These are phyloP conservation scores for Sphaerobolus stellatus DNA, from an alignment of 1,284 basidiomycete genomes.

Conservation along the genomic window DNA sequence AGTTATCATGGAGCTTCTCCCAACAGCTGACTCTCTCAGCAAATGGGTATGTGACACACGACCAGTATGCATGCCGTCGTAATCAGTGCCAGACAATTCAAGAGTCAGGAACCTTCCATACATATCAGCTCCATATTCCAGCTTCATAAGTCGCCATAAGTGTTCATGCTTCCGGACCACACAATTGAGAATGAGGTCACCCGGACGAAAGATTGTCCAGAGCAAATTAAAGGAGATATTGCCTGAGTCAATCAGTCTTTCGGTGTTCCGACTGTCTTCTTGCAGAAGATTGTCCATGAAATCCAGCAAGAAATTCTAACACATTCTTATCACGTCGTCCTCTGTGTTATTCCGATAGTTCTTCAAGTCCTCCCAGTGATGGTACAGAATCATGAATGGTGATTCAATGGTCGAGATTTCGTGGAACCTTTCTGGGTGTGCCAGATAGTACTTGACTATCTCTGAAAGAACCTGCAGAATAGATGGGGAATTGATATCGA, in stretches of 20 bases:
- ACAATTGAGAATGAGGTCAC: neutral
- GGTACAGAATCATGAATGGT: neutral
- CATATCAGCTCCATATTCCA: neutral
- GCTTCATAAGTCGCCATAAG: neutral
- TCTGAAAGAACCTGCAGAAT: neutral
- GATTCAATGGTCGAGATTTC: neutral
- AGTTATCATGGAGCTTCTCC: neutral
- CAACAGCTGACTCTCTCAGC: neutral
- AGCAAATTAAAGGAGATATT: neutral
- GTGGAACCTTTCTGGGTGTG: neutral
- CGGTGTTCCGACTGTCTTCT: neutral
- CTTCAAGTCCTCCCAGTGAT: neutral
- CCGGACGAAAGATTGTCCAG: neutral
- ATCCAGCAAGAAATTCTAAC: neutral
- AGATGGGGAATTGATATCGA: neutral
- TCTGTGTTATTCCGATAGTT: neutral
- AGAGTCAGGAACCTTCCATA: neutral
- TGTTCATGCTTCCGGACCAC: neutral
- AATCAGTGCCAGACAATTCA: neutral
- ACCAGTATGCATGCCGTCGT: neutral
- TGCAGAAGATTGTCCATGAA: neutral
- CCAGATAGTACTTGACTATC: neutral
- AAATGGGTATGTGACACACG: neutral
- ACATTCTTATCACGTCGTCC: neutral
- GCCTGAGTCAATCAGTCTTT: neutral